Conservation (phyloP, 495 filamentous ascomycete species). For the Lasiosphaeria hispida region DNA sequence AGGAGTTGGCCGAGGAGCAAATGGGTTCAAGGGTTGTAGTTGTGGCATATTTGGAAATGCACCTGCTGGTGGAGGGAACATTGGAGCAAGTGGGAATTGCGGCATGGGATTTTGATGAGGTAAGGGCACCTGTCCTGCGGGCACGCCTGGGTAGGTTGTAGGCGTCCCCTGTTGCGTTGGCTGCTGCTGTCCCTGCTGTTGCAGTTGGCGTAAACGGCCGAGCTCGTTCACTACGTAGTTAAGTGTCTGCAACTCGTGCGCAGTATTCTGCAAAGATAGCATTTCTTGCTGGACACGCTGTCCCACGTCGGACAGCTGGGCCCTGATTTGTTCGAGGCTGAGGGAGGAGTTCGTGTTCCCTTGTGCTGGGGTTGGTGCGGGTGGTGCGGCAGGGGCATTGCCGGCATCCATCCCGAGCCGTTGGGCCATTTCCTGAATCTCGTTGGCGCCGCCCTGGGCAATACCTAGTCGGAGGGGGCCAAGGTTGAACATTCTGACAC, state of each 20-base stretch:
- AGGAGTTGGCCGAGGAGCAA: slow-evolving; percentile 28
- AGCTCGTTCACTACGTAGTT: slow-evolving; percentile 44
- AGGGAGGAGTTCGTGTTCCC: slow-evolving; percentile 13
- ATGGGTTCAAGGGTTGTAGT: slow-evolving; percentile 16
- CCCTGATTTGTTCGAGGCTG: slow-evolving; percentile 42
- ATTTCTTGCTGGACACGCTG: slow-evolving; percentile 64
- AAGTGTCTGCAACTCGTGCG: slow-evolving; percentile 58
- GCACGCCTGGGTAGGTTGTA: slow-evolving; percentile 14
- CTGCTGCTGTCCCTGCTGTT: slow-evolving; percentile 16
- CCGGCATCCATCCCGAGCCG: slow-evolving; percentile 30
- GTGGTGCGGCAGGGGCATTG: slow-evolving; percentile 19
- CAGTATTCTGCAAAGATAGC: slow-evolving; percentile 51
- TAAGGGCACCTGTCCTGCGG: slow-evolving; percentile 21
- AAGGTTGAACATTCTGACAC: slow-evolving; percentile 57
- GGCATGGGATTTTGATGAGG: slow-evolving; percentile 21
- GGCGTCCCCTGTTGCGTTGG: slow-evolving; percentile 2
- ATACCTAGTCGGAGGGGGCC: slow-evolving; percentile 59
- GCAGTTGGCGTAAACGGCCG: slow-evolving; percentile 35
- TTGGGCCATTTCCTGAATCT: slow-evolving; percentile 48
- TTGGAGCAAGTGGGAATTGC: slow-evolving; percentile 2
- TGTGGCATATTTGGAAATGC: slow-evolving; percentile 13
- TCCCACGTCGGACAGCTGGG: slow-evolving; percentile 61
- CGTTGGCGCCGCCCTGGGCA: slow-evolving; percentile 47
- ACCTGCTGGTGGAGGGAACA: slow-evolving; percentile 9
- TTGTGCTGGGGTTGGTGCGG: slow-evolving; percentile 22